These are phyloP conservation scores for Alternaria triticina DNA, from an alignment of 2,329 filamentous ascomycete species.

Conservation along the genomic window DNA sequence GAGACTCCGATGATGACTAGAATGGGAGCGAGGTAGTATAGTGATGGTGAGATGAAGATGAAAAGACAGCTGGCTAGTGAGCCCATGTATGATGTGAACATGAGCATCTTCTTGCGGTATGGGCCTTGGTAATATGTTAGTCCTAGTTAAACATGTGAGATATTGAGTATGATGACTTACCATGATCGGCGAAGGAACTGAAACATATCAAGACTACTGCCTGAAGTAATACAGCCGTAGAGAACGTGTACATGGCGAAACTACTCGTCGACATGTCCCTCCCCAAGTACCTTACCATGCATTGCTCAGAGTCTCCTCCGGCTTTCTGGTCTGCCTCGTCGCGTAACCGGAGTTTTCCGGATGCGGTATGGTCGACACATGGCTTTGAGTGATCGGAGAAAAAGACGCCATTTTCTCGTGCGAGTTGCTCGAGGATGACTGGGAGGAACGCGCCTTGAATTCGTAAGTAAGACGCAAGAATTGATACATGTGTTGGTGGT, in stretches of 20 bases:
- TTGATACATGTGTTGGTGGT: neutral
- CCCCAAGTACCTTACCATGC: conserved; percentile 78
- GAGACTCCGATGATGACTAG: conserved; percentile 87
- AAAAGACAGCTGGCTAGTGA: conserved; percentile 81
- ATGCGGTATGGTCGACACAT: conserved; percentile 68
- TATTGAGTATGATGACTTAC: conserved; percentile 54
- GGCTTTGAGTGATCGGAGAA: conserved; percentile 75
- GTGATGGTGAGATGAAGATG: conserved; percentile 72
- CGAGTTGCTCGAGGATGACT: conserved; percentile 87
- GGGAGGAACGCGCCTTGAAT: conserved; percentile 83
- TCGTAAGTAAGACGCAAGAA: neutral
- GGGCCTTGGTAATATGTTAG: conserved; percentile 35
- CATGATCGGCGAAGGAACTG: conserved; percentile 91
- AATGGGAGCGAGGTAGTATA: conserved; percentile 81
- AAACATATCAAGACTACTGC: conserved; percentile 90
- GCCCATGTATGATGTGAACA: conserved; percentile 80
- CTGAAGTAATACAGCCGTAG: conserved; percentile 83
- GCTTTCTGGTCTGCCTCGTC: conserved; percentile 18
- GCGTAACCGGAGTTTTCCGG: conserved; percentile 25
- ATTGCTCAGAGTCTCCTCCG: conserved; percentile 59
- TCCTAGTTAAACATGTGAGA: neutral
- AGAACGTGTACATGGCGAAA: conserved; percentile 96
- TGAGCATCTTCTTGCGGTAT: conserved; percentile 83
- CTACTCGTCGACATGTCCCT: conserved; percentile 86
- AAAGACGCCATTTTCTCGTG: conserved; percentile 85